phyloP scores from a whole-genome alignment of 1,284 basidiomycete genomes.

The Cutaneotrichosporon dermatis region DNA sequence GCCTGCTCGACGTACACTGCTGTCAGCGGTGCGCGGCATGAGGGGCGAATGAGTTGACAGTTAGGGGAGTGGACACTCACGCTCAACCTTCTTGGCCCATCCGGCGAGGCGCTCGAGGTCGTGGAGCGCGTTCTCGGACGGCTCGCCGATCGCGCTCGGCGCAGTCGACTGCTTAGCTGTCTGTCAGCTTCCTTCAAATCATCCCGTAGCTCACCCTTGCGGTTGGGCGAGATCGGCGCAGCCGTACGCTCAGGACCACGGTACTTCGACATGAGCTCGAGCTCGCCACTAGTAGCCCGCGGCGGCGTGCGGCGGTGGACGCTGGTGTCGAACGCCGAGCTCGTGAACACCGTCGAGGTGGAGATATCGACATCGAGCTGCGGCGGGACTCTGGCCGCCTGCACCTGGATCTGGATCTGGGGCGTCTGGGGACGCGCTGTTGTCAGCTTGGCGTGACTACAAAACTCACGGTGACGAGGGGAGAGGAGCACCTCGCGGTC shows the following conservation, averaged over 20 bases:
- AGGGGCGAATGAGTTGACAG: neutral
- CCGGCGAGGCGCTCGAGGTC: slow-evolving; percentile 41
- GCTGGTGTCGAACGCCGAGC: neutral
- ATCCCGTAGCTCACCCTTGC: neutral
- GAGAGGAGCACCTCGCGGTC: neutral
- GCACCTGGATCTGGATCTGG: neutral
- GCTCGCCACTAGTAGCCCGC: neutral
- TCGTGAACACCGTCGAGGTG: neutral
- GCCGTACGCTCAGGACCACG: neutral
- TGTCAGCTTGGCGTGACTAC: neutral
- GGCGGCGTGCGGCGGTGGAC: neutral
- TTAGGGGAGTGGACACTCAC: slow-evolving; percentile 17
- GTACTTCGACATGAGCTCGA: slow-evolving; percentile 4
- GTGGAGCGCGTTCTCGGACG: slow-evolving; percentile 29
- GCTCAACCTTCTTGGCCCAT: slow-evolving; percentile 46
- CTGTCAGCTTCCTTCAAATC: neutral
- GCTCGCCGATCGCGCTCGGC: slow-evolving; percentile 16
- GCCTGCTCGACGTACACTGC: slow-evolving; percentile 43
- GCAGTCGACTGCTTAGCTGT: slow-evolving; percentile 18
- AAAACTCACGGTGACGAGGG: neutral
- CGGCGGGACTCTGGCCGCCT: slow-evolving; percentile 3
- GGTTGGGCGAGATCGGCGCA: neutral
- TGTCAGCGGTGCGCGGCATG: neutral
- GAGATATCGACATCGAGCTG: slow-evolving; percentile 13
- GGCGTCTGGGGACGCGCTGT: neutral